Base-by-base conservation (phyloP, 257 asterid species). In the Nicotiana noctiflora region DNA sequence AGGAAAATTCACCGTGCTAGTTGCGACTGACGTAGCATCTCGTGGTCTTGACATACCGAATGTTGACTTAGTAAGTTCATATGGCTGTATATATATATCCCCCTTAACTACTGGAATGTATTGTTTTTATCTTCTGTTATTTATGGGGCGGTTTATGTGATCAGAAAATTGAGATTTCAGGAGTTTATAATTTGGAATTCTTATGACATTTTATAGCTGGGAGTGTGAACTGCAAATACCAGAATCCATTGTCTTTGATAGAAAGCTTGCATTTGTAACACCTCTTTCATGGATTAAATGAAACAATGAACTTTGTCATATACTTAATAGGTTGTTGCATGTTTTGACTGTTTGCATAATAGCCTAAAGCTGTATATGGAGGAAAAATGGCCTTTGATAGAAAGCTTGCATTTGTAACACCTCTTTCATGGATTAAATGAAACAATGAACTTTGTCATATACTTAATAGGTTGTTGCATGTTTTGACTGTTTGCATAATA, bases 1-100 rank as follows among this genome's bases (percentile, higher is more conserved):
- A 85, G 98, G 98, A 62, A 93, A 91, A 83, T 94, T 93, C 82
- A 93, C 97, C 4, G 98, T 91, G 64, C 97, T 94, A 25, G 98
- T 94, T 81, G 98, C 98, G 23, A 94, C 98, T 76, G 98, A 94
- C 86, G 98, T 94, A 81, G 98, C 98, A 14, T 86, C 98, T 80
- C 98, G 97, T 9, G 98, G 98, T 79, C 98, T 93, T 62, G 98
- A 94, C 84, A 91, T 94, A 46, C 98, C 98, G 51, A 91, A 94
- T 83, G 98, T 94, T 82, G 98, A 94, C 86, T 90, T 94, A 76
- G 98, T 94, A 88, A 91, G 97, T 91, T 84, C 78, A 23, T 67
- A 29, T 2, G 40, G 59, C 51, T 25, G 5, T 23, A 29, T 49
- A 37, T 60, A 37, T 37, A 40, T 8, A 40, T 8, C 63, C 37